Evolutionary conservation across 371 early-diverging fungal species (phyloP), one percentile per base, ranked within the genome.

Genomic region (Syncephalastrum monosporum): DNA sequence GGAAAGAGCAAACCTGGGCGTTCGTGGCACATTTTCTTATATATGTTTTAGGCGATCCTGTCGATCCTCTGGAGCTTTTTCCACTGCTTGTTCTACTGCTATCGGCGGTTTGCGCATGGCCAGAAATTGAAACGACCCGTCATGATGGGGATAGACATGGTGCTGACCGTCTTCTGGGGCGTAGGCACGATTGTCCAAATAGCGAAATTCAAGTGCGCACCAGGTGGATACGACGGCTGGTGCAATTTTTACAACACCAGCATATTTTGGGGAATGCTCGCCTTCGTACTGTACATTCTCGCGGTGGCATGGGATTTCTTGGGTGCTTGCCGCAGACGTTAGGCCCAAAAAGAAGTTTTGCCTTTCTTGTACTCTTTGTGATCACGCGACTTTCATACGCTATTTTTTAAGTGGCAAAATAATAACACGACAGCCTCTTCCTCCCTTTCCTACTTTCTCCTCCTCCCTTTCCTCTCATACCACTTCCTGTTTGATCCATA

Each of bases 171-270:
- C 1, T 29, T 74, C 21, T 83, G 81, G 83, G 69, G 81, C 38
- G 71, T 76, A 50, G 81, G 81, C 38, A 60, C 77, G 10, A 79
- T 83, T 62, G 67, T 83, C 1, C 80, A 80, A 56, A 68, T 78
- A 6, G 67, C 74, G 14, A 73, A 78, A 52, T 83, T 62, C 50
- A 64, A 56, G 0, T 83, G 83, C 46, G 59, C 71, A 0, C 69
- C 73, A 12, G 81, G 81, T n/a, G 68, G 63, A n/a, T 68, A 69
- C 33, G 56, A 69, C 46, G 67, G 44, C 46, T 79, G 80, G 81
- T 82, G 83, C 57, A 72, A 81, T 56, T 79, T 58, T 61, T 82
- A 82, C 52, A 82, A 82, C 57, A 64, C 75, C 14, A 79, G 79
- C 24, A 66, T 82, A 4, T 82, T 82, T 55, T 73, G 72, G 47